Evolutionary conservation across 208 protist species (phyloP), one percentile per base, ranked within the genome.

Genomic region (Acanthamoeba royreba): DNA sequence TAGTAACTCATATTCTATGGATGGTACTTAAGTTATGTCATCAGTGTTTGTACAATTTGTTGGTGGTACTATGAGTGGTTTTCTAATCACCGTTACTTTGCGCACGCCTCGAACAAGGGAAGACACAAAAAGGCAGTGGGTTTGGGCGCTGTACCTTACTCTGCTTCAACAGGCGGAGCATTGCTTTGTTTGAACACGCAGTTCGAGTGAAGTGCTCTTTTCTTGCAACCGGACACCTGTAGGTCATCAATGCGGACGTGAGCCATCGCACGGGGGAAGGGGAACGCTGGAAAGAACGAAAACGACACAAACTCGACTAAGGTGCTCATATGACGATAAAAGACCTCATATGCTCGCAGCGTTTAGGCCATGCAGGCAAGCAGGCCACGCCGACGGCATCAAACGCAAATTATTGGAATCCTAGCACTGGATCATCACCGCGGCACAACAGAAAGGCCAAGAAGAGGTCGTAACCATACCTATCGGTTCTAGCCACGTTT

Each of bases 21-120:
- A 77, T 77, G 66, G 66, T 77, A 77, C 66, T 77, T 77, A 55
- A 77, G 66, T 77, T 77, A 43, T 40, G 66, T 77, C 66, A 45
- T 77, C 66, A 77, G n/a, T n/a, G n/a, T n/a, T n/a, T n/a, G n/a
- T n/a, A n/a, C n/a, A 77, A 40, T 31, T 40, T 77, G 66, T 77
- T 77, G 66, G 66, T 77, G 9, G 28, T 40, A 40, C 66, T 77
- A 77, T 45, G 66, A 31, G 40, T 77, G n/a, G 33, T 45, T 77
- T 40, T 77, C 35, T 77, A 77, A 77, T 77, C 66, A 77, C 25
- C 28, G 66, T 77, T 19, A 77, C 28, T 45, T 55, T 55, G 49
- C 49, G 19, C 49, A 55, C 19, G 19, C 49, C 49, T 19, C 9
- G 13, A 55, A 19, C 49, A 19, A 9, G 19, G 66, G 0, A 17